phyloP scores from a whole-genome alignment of 495 filamentous ascomycete genomes.

The Trichoderma orchidacearum region DNA sequence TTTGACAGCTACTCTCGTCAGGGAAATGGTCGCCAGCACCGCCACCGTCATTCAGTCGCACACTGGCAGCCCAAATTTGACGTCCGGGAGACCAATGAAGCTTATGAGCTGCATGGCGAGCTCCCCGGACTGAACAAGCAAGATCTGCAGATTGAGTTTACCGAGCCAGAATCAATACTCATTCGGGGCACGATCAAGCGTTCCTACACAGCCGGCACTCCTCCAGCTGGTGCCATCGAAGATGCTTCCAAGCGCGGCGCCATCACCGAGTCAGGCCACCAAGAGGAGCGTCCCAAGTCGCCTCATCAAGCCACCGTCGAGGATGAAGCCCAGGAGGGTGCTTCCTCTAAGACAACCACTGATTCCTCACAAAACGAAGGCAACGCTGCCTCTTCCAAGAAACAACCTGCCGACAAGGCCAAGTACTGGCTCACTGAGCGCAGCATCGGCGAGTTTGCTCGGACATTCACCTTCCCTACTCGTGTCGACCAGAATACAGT shows the following conservation, averaged over 20 bases:
- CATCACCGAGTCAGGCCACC: constrained; percentile 21
- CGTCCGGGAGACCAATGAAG: constrained; percentile 45
- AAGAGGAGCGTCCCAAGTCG: constrained; percentile 15
- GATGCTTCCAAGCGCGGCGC: constrained; percentile 3
- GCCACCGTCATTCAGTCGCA: constrained; percentile 12
- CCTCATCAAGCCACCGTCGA: constrained; percentile 48
- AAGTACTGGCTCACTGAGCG: constrained; percentile 76
- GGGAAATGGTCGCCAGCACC: constrained; percentile 11
- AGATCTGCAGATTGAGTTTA: constrained; percentile 65
- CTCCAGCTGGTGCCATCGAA: constrained; percentile 20
- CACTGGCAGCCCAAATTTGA: constrained; percentile 62
- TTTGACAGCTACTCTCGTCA: constrained; percentile 38
- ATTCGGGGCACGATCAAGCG: constrained; percentile 50
- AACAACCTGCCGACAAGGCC: constrained; percentile 16
- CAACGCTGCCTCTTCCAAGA: not conserved
- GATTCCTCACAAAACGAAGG: not conserved
- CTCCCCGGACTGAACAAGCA: constrained; percentile 62
- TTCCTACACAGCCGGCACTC: constrained; percentile 26
- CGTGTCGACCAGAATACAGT: constrained; percentile 67
- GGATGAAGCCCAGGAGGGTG: constrained; percentile 27
- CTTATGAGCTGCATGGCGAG: constrained; percentile 69
- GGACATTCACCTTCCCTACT: constrained; percentile 63
- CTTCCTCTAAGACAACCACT: not conserved
- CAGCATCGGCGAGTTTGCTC: constrained; percentile 63
- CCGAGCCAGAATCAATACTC: constrained; percentile 50